These are phyloP conservation scores for Climacium dendroides DNA, from an alignment of 225 moss, liverwort and hornwort species.

Conservation along the genomic window DNA sequence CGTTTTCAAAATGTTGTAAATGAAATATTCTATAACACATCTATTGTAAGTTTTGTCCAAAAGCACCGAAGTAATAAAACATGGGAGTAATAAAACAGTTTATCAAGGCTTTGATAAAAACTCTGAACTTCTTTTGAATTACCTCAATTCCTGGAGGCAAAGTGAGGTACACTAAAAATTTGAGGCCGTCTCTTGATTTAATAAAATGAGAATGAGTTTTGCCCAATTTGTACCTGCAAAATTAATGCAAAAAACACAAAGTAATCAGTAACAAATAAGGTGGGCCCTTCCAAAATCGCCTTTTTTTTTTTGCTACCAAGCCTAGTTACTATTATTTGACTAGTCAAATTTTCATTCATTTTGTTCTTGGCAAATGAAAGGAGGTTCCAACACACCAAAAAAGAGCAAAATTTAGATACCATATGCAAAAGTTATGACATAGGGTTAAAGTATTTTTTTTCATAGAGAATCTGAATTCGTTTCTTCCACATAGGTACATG, in stretches of 20 bases:
- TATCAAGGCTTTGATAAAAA: neutral
- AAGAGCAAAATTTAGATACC: too few relatives aligned
- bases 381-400: too few relatives aligned
- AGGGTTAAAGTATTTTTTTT: too few relatives aligned
- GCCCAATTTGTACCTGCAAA: slow-evolving; percentile 57
- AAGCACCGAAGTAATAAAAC: neutral
- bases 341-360: too few relatives aligned
- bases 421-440: too few relatives aligned
- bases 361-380: too few relatives aligned
- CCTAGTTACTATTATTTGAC: too few relatives aligned
- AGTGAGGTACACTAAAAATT: slow-evolving; percentile 67
- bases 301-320: too few relatives aligned
- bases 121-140: neutral
- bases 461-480: too few relatives aligned
- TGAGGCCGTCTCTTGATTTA: slow-evolving; percentile 55
- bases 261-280: neutral
- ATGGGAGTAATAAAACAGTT: neutral
- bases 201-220: slow-evolving; percentile 43
- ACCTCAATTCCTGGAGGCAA: slow-evolving; percentile 41
- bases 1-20: neutral
- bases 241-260: neutral
- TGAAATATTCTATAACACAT: neutral
- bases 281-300: too few relatives aligned
- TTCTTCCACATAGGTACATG: too few relatives aligned
- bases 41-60: neutral